phyloP scores from a whole-genome alignment of 139 green algal genomes.

The Mesotaenium endlicherianum region DNA sequence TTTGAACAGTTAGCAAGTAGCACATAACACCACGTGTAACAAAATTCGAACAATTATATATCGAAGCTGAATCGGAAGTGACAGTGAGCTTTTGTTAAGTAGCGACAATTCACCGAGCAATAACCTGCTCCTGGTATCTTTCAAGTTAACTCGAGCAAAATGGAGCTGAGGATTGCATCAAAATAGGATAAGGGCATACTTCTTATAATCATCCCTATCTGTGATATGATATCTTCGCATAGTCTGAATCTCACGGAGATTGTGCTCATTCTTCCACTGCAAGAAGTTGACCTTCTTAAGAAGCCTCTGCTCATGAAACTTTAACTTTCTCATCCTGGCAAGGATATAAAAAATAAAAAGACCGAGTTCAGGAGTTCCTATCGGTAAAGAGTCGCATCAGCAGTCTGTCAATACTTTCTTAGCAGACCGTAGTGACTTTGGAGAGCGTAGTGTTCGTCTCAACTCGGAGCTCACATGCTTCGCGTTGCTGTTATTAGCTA shows the following conservation, averaged over 20 bases:
- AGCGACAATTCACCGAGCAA: no score
- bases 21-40: background rate
- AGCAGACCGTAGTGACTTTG: no score
- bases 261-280: slow-evolving; percentile 92
- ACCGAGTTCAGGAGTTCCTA: no score
- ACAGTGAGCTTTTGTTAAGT: background rate
- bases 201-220: slow-evolving; percentile 96
- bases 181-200: no score
- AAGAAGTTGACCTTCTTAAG: slow-evolving; percentile 98
- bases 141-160: background rate
- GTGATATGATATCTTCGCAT: slow-evolving; percentile 96
- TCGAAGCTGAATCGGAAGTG: background rate
- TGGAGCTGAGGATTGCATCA: no score
- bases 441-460: no score
- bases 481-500: no score
- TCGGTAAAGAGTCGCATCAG: no score
- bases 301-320: slow-evolving; percentile 95
- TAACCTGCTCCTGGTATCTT: no score
- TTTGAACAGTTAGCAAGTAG: background rate
- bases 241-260: slow-evolving; percentile 83
- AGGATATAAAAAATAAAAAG: no score
- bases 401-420: no score
- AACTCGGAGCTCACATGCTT: no score
- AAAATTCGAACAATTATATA: background rate
- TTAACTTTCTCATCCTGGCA: slow-evolving; percentile 85